phyloP scores from a whole-genome alignment of 1,284 basidiomycete genomes.

The Xerocomus nothofagi region DNA sequence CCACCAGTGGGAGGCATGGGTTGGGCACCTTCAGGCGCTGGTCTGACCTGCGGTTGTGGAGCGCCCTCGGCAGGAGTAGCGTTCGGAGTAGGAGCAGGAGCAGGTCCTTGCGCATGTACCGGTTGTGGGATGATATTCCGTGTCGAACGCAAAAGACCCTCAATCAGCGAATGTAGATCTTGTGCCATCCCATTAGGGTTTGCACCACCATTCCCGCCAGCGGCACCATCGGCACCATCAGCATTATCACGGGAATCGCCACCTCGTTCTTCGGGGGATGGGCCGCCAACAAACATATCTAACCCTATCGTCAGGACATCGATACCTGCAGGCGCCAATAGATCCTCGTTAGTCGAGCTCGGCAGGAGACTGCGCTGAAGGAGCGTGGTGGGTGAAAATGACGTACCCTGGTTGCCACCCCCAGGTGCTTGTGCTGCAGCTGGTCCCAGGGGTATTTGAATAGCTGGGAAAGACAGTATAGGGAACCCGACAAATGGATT shows the following conservation, averaged over 20 bases:
- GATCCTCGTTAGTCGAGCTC: constrained; percentile 21
- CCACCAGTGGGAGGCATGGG: neutral
- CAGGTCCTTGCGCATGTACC: constrained; percentile 16
- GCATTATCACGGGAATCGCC: constrained; percentile 11
- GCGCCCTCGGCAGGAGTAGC: constrained; percentile 2
- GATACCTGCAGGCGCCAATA: constrained; percentile 11
- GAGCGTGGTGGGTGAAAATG: neutral
- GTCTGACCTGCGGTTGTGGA: constrained; percentile 13
- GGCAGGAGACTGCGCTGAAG: constrained; percentile 15
- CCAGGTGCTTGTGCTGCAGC: constrained; percentile 7
- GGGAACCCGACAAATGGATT: constrained; percentile 28
- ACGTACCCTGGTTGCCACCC: constrained; percentile 24
- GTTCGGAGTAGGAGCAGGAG: neutral
- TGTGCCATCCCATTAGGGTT: constrained; percentile 22
- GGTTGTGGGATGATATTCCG: constrained; percentile 27
- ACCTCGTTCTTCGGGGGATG: constrained; percentile 9
- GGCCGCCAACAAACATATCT: constrained; percentile 33
- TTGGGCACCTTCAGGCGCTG: constrained; percentile 10
- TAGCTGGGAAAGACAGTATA: constrained; percentile 29
- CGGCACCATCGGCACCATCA: constrained; percentile 7
- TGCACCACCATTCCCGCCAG: constrained; percentile 17
- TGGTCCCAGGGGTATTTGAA: constrained; percentile 29
- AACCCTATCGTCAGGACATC: constrained; percentile 33
- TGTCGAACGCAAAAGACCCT: constrained; percentile 27
- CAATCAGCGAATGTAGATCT: constrained; percentile 29